Conservation (phyloP, 192 early-diverging fungal species). For the Glomus cerebriforme region DNA sequence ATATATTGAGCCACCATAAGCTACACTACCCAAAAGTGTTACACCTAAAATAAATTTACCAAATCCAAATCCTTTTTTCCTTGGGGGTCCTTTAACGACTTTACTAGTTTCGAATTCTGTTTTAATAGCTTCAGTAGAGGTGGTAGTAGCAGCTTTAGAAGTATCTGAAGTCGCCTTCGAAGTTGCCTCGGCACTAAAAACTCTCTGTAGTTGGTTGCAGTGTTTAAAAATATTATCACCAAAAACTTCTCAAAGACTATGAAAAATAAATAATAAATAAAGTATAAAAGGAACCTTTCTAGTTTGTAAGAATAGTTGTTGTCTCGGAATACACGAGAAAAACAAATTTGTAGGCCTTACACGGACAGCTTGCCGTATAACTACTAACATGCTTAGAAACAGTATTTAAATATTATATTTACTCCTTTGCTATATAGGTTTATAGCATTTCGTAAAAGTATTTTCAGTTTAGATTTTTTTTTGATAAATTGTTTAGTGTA, state of each 20-base stretch:
- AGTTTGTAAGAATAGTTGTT: not conserved
- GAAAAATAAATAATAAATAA: not conserved
- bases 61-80: constrained; percentile 16
- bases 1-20: constrained; percentile 55
- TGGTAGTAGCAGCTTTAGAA: not conserved
- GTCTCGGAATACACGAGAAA: not conserved
- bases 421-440: too few relatives aligned
- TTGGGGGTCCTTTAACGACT: not conserved
- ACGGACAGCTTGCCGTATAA: not conserved
- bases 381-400: not conserved
- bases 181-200: not conserved
- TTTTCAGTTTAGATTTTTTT: too few relatives aligned
- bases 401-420: not conserved
- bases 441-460: not conserved
- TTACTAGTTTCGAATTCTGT: not conserved
- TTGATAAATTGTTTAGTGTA: not conserved
- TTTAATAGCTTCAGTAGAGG: not conserved
- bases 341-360: not conserved
- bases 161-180: not conserved
- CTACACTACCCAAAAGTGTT: constrained; percentile 39
- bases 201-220: constrained; percentile 1
- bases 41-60: constrained; percentile 9
- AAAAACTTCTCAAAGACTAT: not conserved
- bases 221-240: constrained; percentile 4
- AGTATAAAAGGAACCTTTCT: constrained; percentile 2